Conservation (phyloP, 2,329 filamentous ascomycete species). For the Ophiostoma sp. region DNA sequence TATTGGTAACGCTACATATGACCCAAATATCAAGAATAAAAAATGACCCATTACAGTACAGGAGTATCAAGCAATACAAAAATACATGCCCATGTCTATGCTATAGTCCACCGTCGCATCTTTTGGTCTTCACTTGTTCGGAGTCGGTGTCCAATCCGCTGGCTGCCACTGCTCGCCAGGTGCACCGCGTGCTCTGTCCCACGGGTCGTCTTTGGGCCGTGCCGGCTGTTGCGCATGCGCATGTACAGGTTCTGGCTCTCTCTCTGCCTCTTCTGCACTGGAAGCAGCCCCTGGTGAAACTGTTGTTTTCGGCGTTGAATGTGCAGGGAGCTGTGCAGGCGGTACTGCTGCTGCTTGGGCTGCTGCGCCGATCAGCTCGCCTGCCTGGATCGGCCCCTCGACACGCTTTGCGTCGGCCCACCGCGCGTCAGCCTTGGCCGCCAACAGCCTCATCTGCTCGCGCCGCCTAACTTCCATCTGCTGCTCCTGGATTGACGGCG, state of each 20-base stretch:
- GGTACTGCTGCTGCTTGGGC: constrained; percentile 28
- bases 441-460: constrained; percentile 49
- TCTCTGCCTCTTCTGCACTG: background rate
- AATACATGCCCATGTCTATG: background rate
- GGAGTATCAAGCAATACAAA: background rate
- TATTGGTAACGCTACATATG: constrained; percentile 11
- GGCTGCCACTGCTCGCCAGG: constrained; percentile 65
- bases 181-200: constrained; percentile 50
- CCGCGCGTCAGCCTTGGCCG: constrained; percentile 56
- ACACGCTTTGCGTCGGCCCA: constrained; percentile 52
- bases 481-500: constrained; percentile 56
- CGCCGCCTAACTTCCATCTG: constrained; percentile 47
- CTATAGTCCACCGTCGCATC: background rate
- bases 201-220: constrained; percentile 44
- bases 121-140: constrained; percentile 29
- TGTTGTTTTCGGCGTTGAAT: constrained; percentile 2
- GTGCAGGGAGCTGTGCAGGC: background rate
- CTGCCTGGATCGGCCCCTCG: constrained; percentile 18
- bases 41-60: background rate
- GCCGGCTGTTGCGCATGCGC: background rate
- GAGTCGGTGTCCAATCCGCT: constrained; percentile 47
- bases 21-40: background rate
- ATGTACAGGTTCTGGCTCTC: constrained; percentile 14
- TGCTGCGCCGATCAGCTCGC: constrained; percentile 15
- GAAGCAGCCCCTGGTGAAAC: background rate